Evolutionary conservation across 2,329 filamentous ascomycete genomes (phyloP).

Genomic region (Harringtonia lauricola): DNA sequence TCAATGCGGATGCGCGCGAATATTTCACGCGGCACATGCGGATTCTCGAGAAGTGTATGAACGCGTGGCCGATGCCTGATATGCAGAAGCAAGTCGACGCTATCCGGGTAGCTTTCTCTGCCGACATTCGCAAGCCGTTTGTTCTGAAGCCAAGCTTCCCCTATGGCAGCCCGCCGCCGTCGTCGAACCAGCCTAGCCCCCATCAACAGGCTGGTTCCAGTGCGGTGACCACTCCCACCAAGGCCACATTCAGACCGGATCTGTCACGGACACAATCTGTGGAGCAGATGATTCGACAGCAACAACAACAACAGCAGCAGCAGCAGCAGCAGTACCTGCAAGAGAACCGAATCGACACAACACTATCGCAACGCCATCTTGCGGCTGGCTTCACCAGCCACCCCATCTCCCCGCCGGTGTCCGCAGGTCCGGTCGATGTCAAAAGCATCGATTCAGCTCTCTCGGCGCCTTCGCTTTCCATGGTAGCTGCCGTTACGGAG

Average conservation of each 20-base stretch:
- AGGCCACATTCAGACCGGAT: conserved; percentile 37
- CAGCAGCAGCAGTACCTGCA: conserved; percentile 21
- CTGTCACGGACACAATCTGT: conserved; percentile 36
- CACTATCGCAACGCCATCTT: conserved; percentile 38
- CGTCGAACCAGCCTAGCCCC: conserved; percentile 16
- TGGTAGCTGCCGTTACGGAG: conserved; percentile 52
- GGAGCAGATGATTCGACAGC: conserved; percentile 34
- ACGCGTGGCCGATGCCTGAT: conserved; percentile 78
- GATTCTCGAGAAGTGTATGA: conserved; percentile 75
- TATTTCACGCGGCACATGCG: conserved; percentile 94
- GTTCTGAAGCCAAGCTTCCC: conserved; percentile 81
- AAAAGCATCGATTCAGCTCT: conserved; percentile 60
- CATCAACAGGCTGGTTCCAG: conserved; percentile 3
- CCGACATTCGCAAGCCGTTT: conserved; percentile 74
- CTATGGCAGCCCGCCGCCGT: conserved; percentile 62
- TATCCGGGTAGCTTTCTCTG: conserved; percentile 82
- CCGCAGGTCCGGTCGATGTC: conserved; percentile 58
- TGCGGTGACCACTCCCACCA: conserved; percentile 20
- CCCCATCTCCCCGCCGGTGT: conserved; percentile 73
- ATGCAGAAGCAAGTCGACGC: conserved; percentile 85
- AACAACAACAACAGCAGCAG: conserved; percentile 15
- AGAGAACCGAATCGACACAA: conserved; percentile 30
- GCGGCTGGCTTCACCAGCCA: conserved; percentile 24
- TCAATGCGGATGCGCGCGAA: conserved; percentile 73
- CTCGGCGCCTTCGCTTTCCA: conserved; percentile 57